These are phyloP conservation scores for Globisporangium ultimum DNA, from an alignment of 352 stramenopile species.

Conservation along the genomic window DNA sequence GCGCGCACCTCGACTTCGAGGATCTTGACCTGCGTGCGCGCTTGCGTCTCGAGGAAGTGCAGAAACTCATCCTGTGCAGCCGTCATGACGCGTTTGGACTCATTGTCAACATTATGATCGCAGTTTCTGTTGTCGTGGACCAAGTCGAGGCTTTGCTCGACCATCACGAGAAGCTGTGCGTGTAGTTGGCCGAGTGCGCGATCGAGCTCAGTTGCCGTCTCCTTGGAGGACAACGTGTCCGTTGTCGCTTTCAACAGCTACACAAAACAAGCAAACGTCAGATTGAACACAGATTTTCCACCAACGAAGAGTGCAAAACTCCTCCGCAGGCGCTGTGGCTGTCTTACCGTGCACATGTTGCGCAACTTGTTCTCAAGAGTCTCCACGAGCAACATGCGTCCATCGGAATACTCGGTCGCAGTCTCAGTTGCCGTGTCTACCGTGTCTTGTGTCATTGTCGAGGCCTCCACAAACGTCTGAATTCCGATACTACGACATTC, in stretches of 20 bases:
- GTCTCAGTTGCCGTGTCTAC: too few species aligned
- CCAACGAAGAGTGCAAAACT: not conserved
- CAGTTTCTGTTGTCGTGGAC: not conserved
- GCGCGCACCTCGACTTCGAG: slow-evolving; percentile 59
- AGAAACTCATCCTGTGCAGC: slow-evolving; percentile 31
- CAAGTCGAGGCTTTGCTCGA: slow-evolving; percentile 15
- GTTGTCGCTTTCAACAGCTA: slow-evolving; percentile 33
- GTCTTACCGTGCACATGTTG: slow-evolving; percentile 1
- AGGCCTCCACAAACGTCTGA: not conserved
- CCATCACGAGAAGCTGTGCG: slow-evolving; percentile 29
- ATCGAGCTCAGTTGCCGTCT: slow-evolving; percentile 26
- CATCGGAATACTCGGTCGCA: not conserved
- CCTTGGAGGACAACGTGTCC: slow-evolving; percentile 14
- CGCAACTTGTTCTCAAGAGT: not conserved
- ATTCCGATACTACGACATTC: too few species aligned
- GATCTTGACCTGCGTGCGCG: slow-evolving; percentile 44
- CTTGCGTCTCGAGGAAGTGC: slow-evolving; percentile 38
- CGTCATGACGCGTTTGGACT: not conserved
- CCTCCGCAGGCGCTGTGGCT: not conserved
- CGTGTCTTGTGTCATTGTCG: not conserved
- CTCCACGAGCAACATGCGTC: not conserved
- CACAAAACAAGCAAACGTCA: not conserved
- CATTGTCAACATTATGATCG: not conserved
- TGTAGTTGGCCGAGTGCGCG: slow-evolving; percentile 31
- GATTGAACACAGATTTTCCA: not conserved